These are phyloP conservation scores for Penicillium subrubescens DNA, from an alignment of 495 filamentous ascomycete species.

Conservation along the genomic window DNA sequence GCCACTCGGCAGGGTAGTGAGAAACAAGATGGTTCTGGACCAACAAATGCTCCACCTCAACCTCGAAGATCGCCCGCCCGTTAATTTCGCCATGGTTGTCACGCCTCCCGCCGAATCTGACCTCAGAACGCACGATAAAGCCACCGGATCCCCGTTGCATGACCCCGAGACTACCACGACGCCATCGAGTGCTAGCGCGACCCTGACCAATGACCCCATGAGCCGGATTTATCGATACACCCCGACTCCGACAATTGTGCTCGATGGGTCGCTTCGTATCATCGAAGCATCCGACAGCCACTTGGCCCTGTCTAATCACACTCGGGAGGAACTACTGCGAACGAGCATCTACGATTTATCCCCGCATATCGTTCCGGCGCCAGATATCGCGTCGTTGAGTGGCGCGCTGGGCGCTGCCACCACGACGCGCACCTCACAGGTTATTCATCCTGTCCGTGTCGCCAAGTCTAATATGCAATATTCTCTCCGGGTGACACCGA, in stretches of 20 bases:
- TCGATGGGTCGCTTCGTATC: conserved; percentile 49
- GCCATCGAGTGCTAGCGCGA: background rate
- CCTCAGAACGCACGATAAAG: conserved; percentile 8
- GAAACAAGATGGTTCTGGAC: conserved; percentile 23
- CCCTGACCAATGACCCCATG: conserved; percentile 16
- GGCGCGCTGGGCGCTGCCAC: conserved; percentile 49
- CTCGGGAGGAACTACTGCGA: conserved; percentile 43
- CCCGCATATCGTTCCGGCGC: conserved; percentile 36
- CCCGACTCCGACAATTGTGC: conserved; percentile 52
- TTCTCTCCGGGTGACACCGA: conserved; percentile 51
- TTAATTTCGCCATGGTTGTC: conserved; percentile 19
- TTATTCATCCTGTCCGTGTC: conserved; percentile 32
- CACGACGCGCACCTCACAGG: conserved; percentile 34
- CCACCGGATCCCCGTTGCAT: background rate
- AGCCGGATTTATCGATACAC: conserved; percentile 49
- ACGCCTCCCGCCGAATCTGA: conserved; percentile 33
- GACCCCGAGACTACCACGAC: background rate
- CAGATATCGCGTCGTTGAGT: conserved; percentile 41
- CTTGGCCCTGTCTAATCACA: conserved; percentile 36
- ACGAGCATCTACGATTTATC: conserved; percentile 44
- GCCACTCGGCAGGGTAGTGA: conserved; percentile 13
- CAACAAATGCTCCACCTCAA: conserved; percentile 32
- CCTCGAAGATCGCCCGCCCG: conserved; percentile 21
- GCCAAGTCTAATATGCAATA: conserved; percentile 30
- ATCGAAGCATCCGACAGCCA: conserved; percentile 54